Evolutionary conservation across 768 basidiomycete species (phyloP).

Genomic region (Porpolomopsis calyptriformis): DNA sequence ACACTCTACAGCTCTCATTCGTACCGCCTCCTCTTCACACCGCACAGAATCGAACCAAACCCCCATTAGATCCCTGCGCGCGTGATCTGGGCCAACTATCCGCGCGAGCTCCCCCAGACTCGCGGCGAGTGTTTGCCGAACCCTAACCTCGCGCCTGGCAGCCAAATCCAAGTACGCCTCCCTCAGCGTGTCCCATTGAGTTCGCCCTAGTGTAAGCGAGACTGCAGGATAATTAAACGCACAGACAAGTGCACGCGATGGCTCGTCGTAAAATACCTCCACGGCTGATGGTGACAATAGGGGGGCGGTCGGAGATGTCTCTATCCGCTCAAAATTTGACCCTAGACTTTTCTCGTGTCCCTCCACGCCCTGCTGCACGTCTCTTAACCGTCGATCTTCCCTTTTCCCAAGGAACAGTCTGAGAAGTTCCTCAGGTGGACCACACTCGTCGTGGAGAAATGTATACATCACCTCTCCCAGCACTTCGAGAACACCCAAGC

Average conservation of each 20-base stretch:
- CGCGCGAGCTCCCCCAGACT: constrained; percentile 83
- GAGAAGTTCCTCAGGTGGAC: constrained; percentile 67
- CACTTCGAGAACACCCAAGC: constrained; percentile 72
- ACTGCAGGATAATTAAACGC: constrained; percentile 93
- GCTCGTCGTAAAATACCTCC: constrained; percentile 49
- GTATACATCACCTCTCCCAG: constrained; percentile 84
- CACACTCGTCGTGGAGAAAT: constrained; percentile 52
- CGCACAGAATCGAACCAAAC: constrained; percentile 58
- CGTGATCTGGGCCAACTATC: constrained; percentile 65
- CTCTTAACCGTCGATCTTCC: constrained; percentile 30
- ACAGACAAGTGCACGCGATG: constrained; percentile 64
- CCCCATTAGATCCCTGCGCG: constrained; percentile 55
- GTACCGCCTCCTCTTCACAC: constrained; percentile 56
- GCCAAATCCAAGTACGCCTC: constrained; percentile 58
- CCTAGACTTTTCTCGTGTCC: constrained; percentile 7
- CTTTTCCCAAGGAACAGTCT: constrained; percentile 63
- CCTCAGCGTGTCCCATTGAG: constrained; percentile 66
- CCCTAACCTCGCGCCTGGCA: constrained; percentile 46
- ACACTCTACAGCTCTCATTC: constrained; percentile 61
- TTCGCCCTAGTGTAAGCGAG: constrained; percentile 64
- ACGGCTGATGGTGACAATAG: constrained; percentile 13
- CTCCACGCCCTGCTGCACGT: constrained; percentile 24
- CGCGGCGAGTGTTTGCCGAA: constrained; percentile 75
- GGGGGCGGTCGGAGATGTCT: neutral
- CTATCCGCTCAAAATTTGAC: constrained; percentile 11